Percentiles rank a stretch among this genome's conserved stretches.
These are phyloP conservation scores for Cercospora citrullina DNA, from an alignment of 2,329 filamentous ascomycete genomes.

Conservation along the genomic window DNA sequence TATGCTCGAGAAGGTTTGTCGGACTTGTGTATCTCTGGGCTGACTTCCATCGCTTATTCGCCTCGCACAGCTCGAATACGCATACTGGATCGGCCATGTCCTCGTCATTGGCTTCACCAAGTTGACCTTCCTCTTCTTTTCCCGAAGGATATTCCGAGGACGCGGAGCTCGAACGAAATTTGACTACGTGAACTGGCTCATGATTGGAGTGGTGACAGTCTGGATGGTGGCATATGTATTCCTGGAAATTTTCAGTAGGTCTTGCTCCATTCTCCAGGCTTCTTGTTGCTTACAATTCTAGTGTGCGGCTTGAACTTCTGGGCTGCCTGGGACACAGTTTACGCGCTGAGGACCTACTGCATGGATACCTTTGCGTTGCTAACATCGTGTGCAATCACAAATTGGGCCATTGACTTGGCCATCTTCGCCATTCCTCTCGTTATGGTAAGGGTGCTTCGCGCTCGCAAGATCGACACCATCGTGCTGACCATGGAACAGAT, in stretches of 20 bases:
- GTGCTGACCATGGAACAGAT: slow-evolving; percentile 1
- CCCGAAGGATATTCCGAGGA: slow-evolving; percentile 19
- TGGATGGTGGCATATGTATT: slow-evolving; percentile 22
- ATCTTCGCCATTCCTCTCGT: slow-evolving; percentile 20
- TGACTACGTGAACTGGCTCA: slow-evolving; percentile 22
- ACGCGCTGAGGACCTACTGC: slow-evolving; percentile 13
- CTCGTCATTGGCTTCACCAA: slow-evolving; percentile 22
- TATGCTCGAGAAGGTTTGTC: slow-evolving; percentile 16
- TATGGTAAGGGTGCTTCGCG: slow-evolving; percentile 7
- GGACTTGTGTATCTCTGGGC: not conserved
- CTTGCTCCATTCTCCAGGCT: not conserved
- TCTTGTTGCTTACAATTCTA: not conserved
- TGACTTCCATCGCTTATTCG: not conserved
- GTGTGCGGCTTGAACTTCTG: slow-evolving; percentile 18
- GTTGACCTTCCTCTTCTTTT: slow-evolving; percentile 24
- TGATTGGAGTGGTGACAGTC: slow-evolving; percentile 15
- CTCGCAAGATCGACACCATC: not conserved
- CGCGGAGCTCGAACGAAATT: slow-evolving; percentile 12
- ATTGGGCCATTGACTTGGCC: slow-evolving; percentile 17
- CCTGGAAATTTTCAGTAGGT: slow-evolving; percentile 16
- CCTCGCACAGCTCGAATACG: slow-evolving; percentile 20
- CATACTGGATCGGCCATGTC: slow-evolving; percentile 24
- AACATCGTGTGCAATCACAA: slow-evolving; percentile 14
- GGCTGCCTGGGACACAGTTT: slow-evolving; percentile 18
- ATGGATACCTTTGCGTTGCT: slow-evolving; percentile 21